Evolutionary conservation across 2,329 filamentous ascomycete genomes (phyloP).

Genomic region (Ascochyta koolunga): DNA sequence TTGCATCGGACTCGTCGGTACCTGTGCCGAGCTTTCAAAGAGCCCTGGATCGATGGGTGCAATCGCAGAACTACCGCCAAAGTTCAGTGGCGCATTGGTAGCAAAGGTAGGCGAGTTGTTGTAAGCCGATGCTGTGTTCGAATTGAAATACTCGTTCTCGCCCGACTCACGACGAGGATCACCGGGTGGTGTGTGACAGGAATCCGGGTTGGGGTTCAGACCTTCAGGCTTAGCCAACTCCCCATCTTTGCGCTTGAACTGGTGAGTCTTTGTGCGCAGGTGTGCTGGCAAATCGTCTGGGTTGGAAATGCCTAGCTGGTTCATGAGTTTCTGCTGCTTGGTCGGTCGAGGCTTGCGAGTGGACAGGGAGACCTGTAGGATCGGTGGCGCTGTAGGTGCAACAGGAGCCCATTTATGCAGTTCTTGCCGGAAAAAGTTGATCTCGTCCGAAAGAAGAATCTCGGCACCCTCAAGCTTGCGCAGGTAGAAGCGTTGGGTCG

Average conservation of each 20-base stretch:
- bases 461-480: conserved; percentile 97
- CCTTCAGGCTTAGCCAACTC: conserved; percentile 47
- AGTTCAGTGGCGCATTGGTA: conserved; percentile 38
- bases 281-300: conserved; percentile 88
- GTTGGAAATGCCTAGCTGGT: conserved; percentile 84
- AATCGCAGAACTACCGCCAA: conserved; percentile 36
- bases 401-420: conserved; percentile 94
- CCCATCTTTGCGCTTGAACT: conserved; percentile 65
- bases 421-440: conserved; percentile 97
- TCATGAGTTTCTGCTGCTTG: conserved; percentile 94
- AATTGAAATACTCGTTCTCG: conserved; percentile 43
- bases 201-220: conserved; percentile 45
- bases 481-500: conserved; percentile 90
- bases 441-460: conserved; percentile 87
- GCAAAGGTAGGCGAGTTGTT: conserved; percentile 46
- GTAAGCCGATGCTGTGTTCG: conserved; percentile 31
- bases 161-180: conserved; percentile 41
- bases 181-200: conserved; percentile 47
- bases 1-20: conserved; percentile 42
- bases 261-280: conserved; percentile 70
- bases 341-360: conserved; percentile 95
- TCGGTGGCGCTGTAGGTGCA: conserved; percentile 81
- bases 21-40: conserved; percentile 41
- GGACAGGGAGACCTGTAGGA: conserved; percentile 84
- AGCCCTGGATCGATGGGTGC: conserved; percentile 46